A percentile compares a stretch with the other conserved stretches of the same genome.
Conservation (phyloP, 148 eudicot species). For the Fagopyrum esculentum region DNA sequence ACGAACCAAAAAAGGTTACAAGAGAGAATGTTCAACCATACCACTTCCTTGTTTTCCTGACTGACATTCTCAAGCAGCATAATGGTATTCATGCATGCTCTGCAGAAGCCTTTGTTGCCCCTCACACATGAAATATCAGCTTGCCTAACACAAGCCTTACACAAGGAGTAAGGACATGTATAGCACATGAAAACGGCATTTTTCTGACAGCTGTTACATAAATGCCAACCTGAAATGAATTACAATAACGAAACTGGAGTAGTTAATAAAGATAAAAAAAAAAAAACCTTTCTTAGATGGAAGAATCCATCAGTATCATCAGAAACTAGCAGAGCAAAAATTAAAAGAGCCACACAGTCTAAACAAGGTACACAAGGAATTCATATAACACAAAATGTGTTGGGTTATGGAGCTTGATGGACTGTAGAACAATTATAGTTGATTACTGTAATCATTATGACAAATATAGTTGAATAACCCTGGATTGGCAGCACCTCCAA, state of each 20-base stretch:
- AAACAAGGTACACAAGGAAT: no score
- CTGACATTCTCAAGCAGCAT: slow-evolving; percentile 66
- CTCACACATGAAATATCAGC: slow-evolving; percentile 59
- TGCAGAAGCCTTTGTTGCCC: slow-evolving; percentile 85
- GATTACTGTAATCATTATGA: no score
- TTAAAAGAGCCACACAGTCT: no score
- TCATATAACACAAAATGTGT: no score
- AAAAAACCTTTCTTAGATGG: no score
- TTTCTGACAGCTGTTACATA: slow-evolving; percentile 78
- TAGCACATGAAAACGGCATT: slow-evolving; percentile 82
- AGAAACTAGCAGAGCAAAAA: no score
- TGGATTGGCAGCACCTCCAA: no score
- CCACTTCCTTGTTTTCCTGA: slow-evolving; percentile 57
- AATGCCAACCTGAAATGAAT: slow-evolving; percentile 87
- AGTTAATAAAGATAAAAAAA: no score
- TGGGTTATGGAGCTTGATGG: no score
- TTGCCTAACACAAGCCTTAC: slow-evolving; percentile 80
- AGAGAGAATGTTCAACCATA: slow-evolving; percentile 29
- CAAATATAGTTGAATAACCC: no score
- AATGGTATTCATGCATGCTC: slow-evolving; percentile 70
- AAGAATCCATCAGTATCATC: no score
- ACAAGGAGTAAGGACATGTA: slow-evolving; percentile 80
- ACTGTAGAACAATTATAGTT: no score
- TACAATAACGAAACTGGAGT: not conserved
- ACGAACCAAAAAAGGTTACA: not conserved